A percentile compares a stretch with the other conserved stretches of the same genome.
Evolutionary conservation across 345 rosid genomes (phyloP).

Genomic region (Gossypium rotundifolium): DNA sequence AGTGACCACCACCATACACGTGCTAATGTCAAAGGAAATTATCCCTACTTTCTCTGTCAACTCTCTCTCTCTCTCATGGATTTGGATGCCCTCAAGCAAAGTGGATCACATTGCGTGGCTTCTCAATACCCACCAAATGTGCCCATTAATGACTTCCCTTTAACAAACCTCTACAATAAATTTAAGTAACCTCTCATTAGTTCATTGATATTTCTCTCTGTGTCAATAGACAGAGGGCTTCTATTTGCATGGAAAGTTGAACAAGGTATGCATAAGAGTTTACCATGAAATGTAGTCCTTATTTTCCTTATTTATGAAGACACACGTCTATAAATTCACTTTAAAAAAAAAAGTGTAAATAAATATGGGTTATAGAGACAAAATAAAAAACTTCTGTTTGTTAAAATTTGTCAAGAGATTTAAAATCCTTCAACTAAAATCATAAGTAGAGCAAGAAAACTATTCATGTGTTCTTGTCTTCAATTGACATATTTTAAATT

Average conservation of each 20-base stretch:
- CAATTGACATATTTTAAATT: no score
- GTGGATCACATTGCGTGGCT: background rate
- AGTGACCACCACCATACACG: background rate
- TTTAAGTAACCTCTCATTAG: background rate
- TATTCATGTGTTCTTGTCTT: no score
- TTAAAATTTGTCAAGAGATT: no score
- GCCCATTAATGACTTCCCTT: slow-evolving; percentile 1
- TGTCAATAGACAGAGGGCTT: background rate
- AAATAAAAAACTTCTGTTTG: no score
- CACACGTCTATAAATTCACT: background rate
- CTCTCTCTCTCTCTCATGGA: background rate
- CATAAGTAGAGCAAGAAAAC: no score
- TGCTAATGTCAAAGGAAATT: background rate
- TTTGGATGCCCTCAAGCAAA: background rate
- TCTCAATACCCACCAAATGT: background rate
- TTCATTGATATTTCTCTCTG: background rate
- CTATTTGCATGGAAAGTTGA: slow-evolving; percentile 5
- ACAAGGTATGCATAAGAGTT: background rate
- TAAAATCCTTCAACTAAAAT: no score
- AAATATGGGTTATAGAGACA: no score
- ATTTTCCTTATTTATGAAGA: background rate
- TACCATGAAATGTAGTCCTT: background rate
- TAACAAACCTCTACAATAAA: background rate
- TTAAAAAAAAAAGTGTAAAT: background rate
- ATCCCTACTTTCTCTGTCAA: background rate